Evolutionary conservation across 208 protist genomes (phyloP).

Genomic region (Phytomonas serpens): DNA sequence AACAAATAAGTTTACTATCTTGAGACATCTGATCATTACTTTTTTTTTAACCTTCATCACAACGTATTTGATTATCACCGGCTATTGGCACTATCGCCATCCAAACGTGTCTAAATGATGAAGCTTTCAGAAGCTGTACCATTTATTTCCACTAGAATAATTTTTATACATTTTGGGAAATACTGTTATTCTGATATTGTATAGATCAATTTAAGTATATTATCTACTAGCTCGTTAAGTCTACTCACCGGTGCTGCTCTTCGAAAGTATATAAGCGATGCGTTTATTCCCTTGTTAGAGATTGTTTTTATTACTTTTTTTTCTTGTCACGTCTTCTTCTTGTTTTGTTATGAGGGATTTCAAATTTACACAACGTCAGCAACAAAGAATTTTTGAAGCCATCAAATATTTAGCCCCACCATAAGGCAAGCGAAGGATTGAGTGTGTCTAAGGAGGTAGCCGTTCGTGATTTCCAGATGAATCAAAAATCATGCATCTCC

Average conservation of each 20-base stretch:
- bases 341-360: not conserved
- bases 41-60: constrained; percentile 6
- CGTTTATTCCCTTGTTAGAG: not conserved
- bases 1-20: constrained; percentile 8
- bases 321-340: constrained; percentile 1
- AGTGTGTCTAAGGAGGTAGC: not conserved
- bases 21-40: constrained; percentile 11
- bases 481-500: not conserved
- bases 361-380: not conserved
- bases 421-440: constrained; percentile 1
- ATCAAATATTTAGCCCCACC: not conserved
- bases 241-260: not conserved
- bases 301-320: not conserved
- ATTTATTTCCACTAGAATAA: constrained; percentile 10
- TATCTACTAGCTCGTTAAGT: not conserved
- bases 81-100: not conserved
- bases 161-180: constrained; percentile 2
- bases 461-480: not conserved
- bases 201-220: not conserved
- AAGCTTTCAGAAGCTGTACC: not conserved
- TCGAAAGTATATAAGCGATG: not conserved
- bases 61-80: not conserved
- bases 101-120: not conserved
- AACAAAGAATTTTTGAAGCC: not conserved
- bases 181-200: not conserved